Evolutionary conservation across 768 basidiomycete genomes (phyloP).

Genomic region (Trametes cingulata): DNA sequence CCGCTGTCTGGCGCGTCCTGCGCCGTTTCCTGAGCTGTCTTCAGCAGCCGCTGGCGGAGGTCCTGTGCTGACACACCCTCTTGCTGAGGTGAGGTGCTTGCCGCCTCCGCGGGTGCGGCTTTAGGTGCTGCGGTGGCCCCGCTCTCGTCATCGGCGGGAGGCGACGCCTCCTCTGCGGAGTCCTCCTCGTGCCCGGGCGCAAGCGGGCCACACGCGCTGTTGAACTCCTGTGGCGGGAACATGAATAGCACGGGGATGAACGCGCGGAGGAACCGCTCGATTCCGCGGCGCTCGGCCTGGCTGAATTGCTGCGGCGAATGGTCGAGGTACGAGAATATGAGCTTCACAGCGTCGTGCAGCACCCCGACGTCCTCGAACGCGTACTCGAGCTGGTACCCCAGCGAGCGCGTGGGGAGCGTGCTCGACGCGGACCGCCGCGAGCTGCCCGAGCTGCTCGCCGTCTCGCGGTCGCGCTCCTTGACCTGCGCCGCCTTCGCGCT

Average conservation of each 20-base stretch:
- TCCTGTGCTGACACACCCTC: constrained; percentile 62
- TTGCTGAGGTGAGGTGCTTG: constrained; percentile 31
- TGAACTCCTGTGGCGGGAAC: constrained; percentile 66
- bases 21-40: constrained; percentile 64
- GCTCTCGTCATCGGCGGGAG: constrained; percentile 23
- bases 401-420: constrained; percentile 34
- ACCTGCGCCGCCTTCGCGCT: constrained; percentile 60
- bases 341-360: constrained; percentile 85
- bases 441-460: constrained; percentile 1
- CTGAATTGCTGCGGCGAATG: constrained; percentile 78
- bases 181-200: constrained; percentile 45
- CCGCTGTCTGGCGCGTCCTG: constrained; percentile 22
- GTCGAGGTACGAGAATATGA: constrained; percentile 90
- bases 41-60: constrained; percentile 76
- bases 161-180: constrained; percentile 27
- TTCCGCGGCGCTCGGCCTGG: constrained; percentile 70
- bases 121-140: constrained; percentile 28
- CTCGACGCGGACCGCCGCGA: constrained; percentile 6
- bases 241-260: constrained; percentile 85
- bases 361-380: constrained; percentile 75
- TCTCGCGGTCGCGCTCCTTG: constrained; percentile 32
- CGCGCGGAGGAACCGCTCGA: constrained; percentile 82
- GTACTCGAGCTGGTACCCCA: constrained; percentile 77
- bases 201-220: constrained; percentile 58
- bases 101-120: neutral